Evolutionary conservation across 2,329 filamentous ascomycete species (phyloP).

Genomic region (Zasmidium angulare): DNA sequence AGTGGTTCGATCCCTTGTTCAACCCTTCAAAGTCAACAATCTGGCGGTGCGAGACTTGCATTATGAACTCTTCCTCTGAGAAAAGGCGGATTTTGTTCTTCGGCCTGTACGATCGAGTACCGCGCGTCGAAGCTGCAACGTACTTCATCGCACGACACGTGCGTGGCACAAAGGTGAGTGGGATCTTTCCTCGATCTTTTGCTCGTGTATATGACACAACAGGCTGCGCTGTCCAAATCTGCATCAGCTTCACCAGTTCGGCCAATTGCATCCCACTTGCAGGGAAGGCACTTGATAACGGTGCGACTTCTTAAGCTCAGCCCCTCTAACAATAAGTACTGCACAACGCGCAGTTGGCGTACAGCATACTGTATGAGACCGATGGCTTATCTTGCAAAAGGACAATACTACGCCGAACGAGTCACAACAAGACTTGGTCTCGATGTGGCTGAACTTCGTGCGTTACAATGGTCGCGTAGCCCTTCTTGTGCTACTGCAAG

Average conservation of each 20-base stretch:
- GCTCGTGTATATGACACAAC: not conserved
- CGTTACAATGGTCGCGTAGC: not conserved
- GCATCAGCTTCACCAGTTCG: not conserved
- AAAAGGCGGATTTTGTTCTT: too few species aligned
- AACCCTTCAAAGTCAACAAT: too few species aligned
- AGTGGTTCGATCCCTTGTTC: too few species aligned
- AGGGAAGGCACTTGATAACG: not conserved
- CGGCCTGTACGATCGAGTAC: too few species aligned
- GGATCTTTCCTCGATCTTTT: not conserved
- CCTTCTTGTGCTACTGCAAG: not conserved
- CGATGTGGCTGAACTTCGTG: not conserved
- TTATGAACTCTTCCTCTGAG: too few species aligned
- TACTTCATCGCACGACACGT: too few species aligned
- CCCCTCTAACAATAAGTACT: not conserved
- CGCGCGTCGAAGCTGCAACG: too few species aligned
- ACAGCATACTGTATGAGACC: not conserved
- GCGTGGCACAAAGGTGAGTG: not conserved
- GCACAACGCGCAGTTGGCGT: not conserved
- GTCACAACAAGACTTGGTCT: not conserved
- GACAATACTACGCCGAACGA: too few species aligned
- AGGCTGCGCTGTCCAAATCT: not conserved
- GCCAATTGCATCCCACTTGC: not conserved
- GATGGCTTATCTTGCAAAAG: too few species aligned
- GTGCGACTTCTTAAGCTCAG: not conserved
- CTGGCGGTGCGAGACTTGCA: too few species aligned